phyloP scores from a whole-genome alignment of 2,329 filamentous ascomycete genomes.

The Westerdykella ornata region DNA sequence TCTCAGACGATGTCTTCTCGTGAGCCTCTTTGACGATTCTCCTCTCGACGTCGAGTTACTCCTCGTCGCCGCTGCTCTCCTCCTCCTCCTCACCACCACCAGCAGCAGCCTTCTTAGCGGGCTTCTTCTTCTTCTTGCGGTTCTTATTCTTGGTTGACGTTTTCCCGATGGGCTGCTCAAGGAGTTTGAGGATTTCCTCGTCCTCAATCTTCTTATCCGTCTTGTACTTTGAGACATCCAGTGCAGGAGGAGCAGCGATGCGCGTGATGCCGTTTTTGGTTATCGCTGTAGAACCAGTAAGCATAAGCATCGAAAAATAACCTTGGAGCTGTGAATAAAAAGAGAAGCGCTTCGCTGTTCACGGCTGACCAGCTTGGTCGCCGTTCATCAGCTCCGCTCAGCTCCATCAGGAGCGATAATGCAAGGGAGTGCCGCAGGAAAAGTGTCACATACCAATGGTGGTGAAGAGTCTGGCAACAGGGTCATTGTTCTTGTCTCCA shows the following conservation, averaged over 20 bases:
- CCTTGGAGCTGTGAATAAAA: neutral
- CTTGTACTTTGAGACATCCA: constrained; percentile 77
- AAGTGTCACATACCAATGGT: constrained; percentile 69
- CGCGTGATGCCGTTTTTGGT: constrained; percentile 95
- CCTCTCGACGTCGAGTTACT: constrained; percentile 16
- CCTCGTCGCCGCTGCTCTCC: constrained; percentile 36
- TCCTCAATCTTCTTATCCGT: constrained; percentile 97
- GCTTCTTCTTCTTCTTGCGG: constrained; percentile 71
- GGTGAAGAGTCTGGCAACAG: constrained; percentile 80
- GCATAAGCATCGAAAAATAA: constrained; percentile 1
- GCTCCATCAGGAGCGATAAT: neutral
- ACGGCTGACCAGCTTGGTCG: no score
- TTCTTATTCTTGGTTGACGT: constrained; percentile 75
- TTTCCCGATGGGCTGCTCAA: constrained; percentile 73
- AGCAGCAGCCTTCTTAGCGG: constrained; percentile 58
- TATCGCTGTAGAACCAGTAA: constrained; percentile 56
- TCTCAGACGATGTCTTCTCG: no score
- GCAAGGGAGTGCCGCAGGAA: constrained; percentile 2
- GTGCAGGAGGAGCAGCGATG: constrained; percentile 66
- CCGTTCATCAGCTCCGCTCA: no score
- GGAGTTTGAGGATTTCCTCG: constrained; percentile 88
- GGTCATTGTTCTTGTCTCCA: constrained; percentile 80
- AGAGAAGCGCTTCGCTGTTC: no score
- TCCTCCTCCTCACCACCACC: constrained; percentile 40
- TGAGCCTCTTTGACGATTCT: neutral